phyloP scores from a whole-genome alignment of 352 stramenopile species.

The Globisporangium uncinulatum region DNA sequence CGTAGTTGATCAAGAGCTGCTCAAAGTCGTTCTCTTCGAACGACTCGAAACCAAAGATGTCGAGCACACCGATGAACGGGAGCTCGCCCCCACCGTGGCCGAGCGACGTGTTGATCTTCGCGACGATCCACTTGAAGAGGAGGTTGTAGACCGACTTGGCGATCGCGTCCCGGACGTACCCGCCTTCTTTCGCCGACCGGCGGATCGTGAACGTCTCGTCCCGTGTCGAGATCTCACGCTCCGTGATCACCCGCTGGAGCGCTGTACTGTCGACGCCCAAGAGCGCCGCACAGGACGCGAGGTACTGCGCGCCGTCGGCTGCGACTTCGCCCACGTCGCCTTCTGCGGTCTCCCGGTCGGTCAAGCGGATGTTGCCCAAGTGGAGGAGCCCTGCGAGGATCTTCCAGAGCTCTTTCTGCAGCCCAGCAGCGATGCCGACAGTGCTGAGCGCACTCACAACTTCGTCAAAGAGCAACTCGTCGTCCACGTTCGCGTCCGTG shows the following conservation, averaged over 20 bases:
- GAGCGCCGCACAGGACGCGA: conserved; percentile 48
- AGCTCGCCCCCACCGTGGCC: conserved; percentile 66
- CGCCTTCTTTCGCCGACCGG: conserved; percentile 70
- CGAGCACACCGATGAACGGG: conserved; percentile 92
- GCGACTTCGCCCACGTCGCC: conserved; percentile 71
- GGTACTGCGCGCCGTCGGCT: conserved; percentile 39
- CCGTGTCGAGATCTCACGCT: conserved; percentile 71
- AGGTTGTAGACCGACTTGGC: conserved; percentile 92
- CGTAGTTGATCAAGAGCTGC: conserved; percentile 89
- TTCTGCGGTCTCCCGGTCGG: conserved; percentile 75
- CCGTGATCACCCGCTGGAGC: conserved; percentile 73
- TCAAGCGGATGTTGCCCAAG: conserved; percentile 73
- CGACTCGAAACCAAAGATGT: conserved; percentile 98
- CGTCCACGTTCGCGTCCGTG: conserved; percentile 79
- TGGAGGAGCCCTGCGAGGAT: conserved; percentile 73
- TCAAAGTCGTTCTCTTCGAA: conserved; percentile 93
- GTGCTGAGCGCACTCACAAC: conserved; percentile 69
- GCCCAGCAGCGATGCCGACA: conserved; percentile 55
- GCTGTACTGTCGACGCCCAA: conserved; percentile 67
- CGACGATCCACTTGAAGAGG: conserved; percentile 82
- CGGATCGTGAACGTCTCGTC: conserved; percentile 81
- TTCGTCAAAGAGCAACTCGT: conserved; percentile 85
- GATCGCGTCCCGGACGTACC: conserved; percentile 88
- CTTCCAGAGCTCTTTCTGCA: conserved; percentile 79
- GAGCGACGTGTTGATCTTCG: conserved; percentile 78